Base-by-base conservation (phyloP, 495 filamentous ascomycete species). In the Hypoxylon intermedium region DNA sequence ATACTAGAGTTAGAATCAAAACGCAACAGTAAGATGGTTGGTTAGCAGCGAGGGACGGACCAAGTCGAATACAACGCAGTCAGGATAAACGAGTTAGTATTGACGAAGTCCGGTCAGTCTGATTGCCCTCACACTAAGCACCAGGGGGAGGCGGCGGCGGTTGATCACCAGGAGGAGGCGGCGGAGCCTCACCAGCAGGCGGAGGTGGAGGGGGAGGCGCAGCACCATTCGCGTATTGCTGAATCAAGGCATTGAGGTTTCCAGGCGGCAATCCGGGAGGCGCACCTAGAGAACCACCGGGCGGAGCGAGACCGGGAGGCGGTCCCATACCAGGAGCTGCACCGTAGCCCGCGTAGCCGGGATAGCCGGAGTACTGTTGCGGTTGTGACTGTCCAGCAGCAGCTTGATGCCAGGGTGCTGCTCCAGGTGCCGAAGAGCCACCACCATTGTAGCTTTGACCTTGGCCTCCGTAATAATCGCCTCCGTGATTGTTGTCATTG, bases 111-210 rank as follows among this genome's bases (percentile, higher is more conserved):
- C 20, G 40, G 52, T 50, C 46, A 33, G 34, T 64, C 53, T 34
- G 28, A 9, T 36, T 44, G 31, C 54, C 21, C 36, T 37, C 55
- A 60, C 64, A 40, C 62, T 80, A 85, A 50, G 75, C 76, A 52
- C 81, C 80, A 6, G 83, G 82, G 38, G 89, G 88, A 52, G 89
- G 89, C 12, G 89, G 89, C 16, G 89, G 89, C 30, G 88, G 88
- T 68, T 87, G 82, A 58, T 93, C 89, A 70, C 83, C 86, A 3
- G 89, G 89, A 51, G 88, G 87, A 43, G 87, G 89, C 1, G 90
- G 89, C 38, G 89, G 89, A 28, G 83, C 85, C 49, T 87, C 87
- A 64, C 80, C 78, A 13, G 70, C 49, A 30, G 75, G 72, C 16
- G 76, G 72, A 19, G 80, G 79, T 6, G 79, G 77, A 2, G 83